Base-by-base conservation (phyloP, 441 rosid species). In the Populus hybrid region DNA sequence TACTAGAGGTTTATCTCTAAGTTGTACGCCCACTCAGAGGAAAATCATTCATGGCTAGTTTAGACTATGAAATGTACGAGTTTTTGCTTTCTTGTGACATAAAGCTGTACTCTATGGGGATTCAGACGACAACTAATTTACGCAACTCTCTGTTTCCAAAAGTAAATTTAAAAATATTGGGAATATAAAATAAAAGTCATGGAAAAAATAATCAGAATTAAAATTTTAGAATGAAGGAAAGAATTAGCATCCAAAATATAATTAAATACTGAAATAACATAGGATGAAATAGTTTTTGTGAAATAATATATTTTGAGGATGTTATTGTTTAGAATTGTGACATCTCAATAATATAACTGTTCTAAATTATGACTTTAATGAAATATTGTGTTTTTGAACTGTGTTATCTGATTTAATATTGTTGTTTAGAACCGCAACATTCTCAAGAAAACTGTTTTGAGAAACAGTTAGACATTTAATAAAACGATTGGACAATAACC, bases 401-500 rank as follows among this genome's bases (percentile, higher is more conserved):
- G 0, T 5, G 5, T 32, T 32, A 4, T 4, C 0, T 32, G 34
- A 32, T 32, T 32, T 0, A 32, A 4, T 32, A 32, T 32, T 32
- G 0, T 0, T 0, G 1, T 32, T 32, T 0, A 32, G 0, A 32
- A 32, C 5, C 0, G 1, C 1, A 34, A 34, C 1, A 34, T 34
- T 34, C 0, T 5, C 0, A 0, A 4, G 0, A 5, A 34, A 0
- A 34, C 1, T 0, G 0, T 1, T 34, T 34, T 34, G 0, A 34
- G 0, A 34, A 34, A 34, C 0, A 1, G 0, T 34, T 34, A 5
- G 35, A 5, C 1, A 34, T 34, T 34, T 34, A 1, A 5, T 34
- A 34, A 34, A 34, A 34, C 0, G 6, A 1, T 34, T 34, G 0
- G 35, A 34, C 0, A 34, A 1, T 5, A 5, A 1, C 6, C 0